A percentile compares a stretch with the other conserved stretches of the same genome.
Evolutionary conservation across 2,329 filamentous ascomycete species (phyloP).

Genomic region (Zarea fungicola): DNA sequence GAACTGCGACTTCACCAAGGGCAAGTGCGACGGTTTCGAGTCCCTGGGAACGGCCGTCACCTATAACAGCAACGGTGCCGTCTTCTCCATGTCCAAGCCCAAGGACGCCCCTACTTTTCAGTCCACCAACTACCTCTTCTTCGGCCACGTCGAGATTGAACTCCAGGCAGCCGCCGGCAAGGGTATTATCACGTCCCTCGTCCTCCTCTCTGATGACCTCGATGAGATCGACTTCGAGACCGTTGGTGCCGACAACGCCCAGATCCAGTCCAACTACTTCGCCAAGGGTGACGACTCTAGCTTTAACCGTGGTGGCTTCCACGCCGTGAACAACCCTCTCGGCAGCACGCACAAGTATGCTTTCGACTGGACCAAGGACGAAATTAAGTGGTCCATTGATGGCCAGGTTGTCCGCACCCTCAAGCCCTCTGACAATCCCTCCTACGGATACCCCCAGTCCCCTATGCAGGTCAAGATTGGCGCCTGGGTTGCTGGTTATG

Average conservation of each 20-base stretch:
- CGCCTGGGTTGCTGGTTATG: constrained; percentile 58
- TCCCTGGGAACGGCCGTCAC: constrained; percentile 42
- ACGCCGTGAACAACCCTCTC: constrained; percentile 49
- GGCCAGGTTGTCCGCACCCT: constrained; percentile 57
- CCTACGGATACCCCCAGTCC: constrained; percentile 61
- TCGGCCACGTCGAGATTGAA: constrained; percentile 76
- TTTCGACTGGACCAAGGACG: constrained; percentile 61
- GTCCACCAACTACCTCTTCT: constrained; percentile 90
- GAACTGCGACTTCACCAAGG: constrained; percentile 71
- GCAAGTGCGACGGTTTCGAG: constrained; percentile 53
- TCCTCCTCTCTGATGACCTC: constrained; percentile 81
- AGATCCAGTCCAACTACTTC: constrained; percentile 87
- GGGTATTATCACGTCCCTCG: constrained; percentile 84
- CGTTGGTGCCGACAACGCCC: constrained; percentile 66
- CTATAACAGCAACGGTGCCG: constrained; percentile 44
- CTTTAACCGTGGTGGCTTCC: constrained; percentile 64
- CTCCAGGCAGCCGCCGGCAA: constrained; percentile 73
- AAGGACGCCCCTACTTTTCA: constrained; percentile 67
- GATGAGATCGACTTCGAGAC: constrained; percentile 98
- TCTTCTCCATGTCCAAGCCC: constrained; percentile 63
- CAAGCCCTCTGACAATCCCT: constrained; percentile 51
- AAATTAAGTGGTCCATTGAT: constrained; percentile 62
- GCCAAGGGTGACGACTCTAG: constrained; percentile 66
- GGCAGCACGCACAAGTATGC: constrained; percentile 63
- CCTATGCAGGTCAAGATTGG: constrained; percentile 68